Conservation (phyloP, 805 yeast genomes). For the Candida glaebosa region DNA sequence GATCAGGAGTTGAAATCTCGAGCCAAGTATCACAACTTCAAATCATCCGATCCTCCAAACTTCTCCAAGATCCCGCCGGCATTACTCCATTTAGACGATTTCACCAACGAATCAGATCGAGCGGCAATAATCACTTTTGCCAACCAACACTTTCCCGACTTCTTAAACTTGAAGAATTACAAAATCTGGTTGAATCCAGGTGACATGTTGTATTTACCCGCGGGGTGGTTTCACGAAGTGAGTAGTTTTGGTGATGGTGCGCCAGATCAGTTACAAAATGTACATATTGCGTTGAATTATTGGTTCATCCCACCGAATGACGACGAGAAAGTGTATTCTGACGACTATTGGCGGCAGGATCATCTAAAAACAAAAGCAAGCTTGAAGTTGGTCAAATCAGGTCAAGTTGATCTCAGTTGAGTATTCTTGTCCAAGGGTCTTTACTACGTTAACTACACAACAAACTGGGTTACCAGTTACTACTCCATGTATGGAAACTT, state of each 20-base stretch:
- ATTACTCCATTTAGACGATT: conserved; percentile 56
- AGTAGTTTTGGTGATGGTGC: conserved; percentile 50
- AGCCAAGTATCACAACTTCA: conserved; percentile 6
- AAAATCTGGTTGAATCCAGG: conserved; percentile 56
- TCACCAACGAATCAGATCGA: conserved; percentile 26
- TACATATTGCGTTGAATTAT: conserved; percentile 67
- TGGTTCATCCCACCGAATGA: conserved; percentile 66
- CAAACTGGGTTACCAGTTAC: background rate
- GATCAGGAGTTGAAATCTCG: conserved; percentile 5
- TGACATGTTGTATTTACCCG: conserved; percentile 65
- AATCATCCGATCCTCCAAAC: conserved; percentile 54
- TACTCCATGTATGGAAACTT: background rate
- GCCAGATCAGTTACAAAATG: conserved; percentile 14
- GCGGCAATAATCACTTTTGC: conserved; percentile 32
- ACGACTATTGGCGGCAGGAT: conserved; percentile 53
- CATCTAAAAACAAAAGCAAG: conserved; percentile 40
- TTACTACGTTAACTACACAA: background rate
- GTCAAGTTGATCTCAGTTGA: conserved; percentile 1
- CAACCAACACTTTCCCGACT: conserved; percentile 45
- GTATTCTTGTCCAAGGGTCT: background rate
- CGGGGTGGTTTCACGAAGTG: conserved; percentile 85
- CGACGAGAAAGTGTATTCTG: conserved; percentile 38
- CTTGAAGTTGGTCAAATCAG: conserved; percentile 11
- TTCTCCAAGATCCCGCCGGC: conserved; percentile 64
- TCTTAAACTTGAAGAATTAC: conserved; percentile 38